phyloP scores from a whole-genome alignment of 2,329 filamentous ascomycete species.

The Chrysosphaeria jannelii region DNA sequence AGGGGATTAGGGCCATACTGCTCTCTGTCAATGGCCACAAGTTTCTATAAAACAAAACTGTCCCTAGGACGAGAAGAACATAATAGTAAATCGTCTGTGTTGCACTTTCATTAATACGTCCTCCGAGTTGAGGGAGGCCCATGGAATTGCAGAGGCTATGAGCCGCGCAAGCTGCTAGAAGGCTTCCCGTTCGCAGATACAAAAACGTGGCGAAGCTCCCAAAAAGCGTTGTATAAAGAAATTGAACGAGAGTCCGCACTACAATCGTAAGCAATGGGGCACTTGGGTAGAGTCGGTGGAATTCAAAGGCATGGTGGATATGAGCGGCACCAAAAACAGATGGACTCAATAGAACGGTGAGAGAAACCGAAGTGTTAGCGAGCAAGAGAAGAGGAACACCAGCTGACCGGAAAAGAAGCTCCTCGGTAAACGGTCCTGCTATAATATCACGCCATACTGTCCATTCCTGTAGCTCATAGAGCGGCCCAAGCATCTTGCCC shows the following conservation, averaged over 20 bases:
- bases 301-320: constrained; percentile 89
- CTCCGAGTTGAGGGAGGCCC: constrained; percentile 69
- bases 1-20: constrained; percentile 14
- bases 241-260: constrained; percentile 49
- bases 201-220: constrained; percentile 81
- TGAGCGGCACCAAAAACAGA: constrained; percentile 83
- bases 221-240: constrained; percentile 75
- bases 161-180: constrained; percentile 42
- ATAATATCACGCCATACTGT: constrained; percentile 66
- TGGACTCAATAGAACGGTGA: constrained; percentile 54
- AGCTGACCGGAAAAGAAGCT: constrained; percentile 73
- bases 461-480: constrained; percentile 39
- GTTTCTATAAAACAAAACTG: constrained; percentile 35
- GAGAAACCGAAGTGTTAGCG: constrained; percentile 22
- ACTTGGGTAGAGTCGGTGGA: constrained; percentile 48
- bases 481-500: constrained; percentile 7
- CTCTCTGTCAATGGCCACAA: constrained; percentile 47
- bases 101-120: too few species aligned
- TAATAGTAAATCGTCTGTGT: constrained; percentile 60
- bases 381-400: constrained; percentile 59
- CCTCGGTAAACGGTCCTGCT: constrained; percentile 69
- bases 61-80: constrained; percentile 38
- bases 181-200: constrained; percentile 56
- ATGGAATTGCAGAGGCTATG: constrained; percentile 84
- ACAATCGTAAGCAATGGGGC: constrained; percentile 31